Percentiles rank a stretch among this genome's conserved stretches.
Evolutionary conservation across 257 asterid species (phyloP).

Genomic region (Fraxinus americana): DNA sequence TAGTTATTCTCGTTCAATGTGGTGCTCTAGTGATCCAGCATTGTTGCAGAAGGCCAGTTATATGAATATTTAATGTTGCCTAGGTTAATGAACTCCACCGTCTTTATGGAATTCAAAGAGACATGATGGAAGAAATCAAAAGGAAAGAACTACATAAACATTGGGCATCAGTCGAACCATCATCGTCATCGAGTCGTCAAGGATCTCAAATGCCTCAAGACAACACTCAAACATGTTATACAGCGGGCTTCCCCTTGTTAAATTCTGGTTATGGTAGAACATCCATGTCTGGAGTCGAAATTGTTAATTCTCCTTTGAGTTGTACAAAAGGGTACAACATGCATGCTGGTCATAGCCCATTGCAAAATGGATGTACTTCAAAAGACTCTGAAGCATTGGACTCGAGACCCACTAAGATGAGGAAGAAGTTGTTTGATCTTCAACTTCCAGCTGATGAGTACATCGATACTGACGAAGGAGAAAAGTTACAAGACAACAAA

Average conservation of each 20-base stretch:
- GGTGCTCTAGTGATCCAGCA: conserved; percentile 10
- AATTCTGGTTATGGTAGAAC: conserved; percentile 48
- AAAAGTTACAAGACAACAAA: conserved; percentile 34
- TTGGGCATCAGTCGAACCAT: conserved; percentile 66
- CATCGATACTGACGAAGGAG: conserved; percentile 67
- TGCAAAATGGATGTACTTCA: conserved; percentile 47
- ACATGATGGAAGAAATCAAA: conserved; percentile 80
- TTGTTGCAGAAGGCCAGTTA: conserved; percentile 16
- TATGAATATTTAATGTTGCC: conserved; percentile 13
- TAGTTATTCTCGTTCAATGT: not conserved
- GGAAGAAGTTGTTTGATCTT: conserved; percentile 86
- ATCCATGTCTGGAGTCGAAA: conserved; percentile 26
- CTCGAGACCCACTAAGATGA: conserved; percentile 72
- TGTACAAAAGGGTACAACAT: conserved; percentile 54
- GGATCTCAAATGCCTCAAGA: conserved; percentile 68
- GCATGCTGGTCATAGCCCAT: conserved; percentile 39
- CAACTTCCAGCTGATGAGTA: conserved; percentile 88
- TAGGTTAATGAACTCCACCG: conserved; percentile 92
- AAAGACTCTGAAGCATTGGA: conserved; percentile 64
- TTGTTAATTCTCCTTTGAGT: conserved; percentile 60
- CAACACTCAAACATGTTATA: conserved; percentile 72
- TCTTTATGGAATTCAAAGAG: conserved; percentile 81
- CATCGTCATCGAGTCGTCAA: conserved; percentile 69
- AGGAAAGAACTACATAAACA: conserved; percentile 46
- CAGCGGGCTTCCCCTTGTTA: conserved; percentile 16